Base-by-base conservation (phyloP, 495 filamentous ascomycete genomes). In the Xylaria longipes region DNA sequence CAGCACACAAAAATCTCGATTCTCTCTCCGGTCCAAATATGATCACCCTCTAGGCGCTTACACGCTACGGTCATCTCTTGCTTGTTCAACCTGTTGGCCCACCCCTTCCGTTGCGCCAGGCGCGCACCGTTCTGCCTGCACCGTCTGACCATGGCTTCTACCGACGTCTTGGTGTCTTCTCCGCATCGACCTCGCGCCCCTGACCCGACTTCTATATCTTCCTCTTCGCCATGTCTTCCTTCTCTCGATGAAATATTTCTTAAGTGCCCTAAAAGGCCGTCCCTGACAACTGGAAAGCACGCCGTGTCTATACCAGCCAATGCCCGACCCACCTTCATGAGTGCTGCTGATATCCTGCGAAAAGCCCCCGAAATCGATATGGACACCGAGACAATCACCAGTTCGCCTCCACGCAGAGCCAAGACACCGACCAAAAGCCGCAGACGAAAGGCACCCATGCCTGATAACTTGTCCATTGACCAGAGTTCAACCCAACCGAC, bases 151-250 rank as follows among this genome's bases (percentile, higher is more conserved):
- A 86, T 86, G 82, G 82, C 83, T 33, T 57, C 80, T 4, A 54
- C 74, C 39, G 74, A 82, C 15, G 29, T 80, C 25, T 72, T 82
- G n/a, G 65, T 78, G 58, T 81, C 82, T 17, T 83, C 85, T 48
- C 83, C 83, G 0, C 66, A 72, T 5, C 69, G 73, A 54, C 75
- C 75, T 72, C 35, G 71, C 33, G 69, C 65, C 3, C 70, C 78
- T 33, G 69, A 77, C 8, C 69, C 78, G 8, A 60, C 77, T 41
- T 48, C 79, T 29, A 52, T 85, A 41, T 81, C 81, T 2, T 86
- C 86, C 0, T 87, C 86, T 12, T 87, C 84, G 0, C 83, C 84
- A 11, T 81, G 79, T 29, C 72, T 87, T 1, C 85, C 85, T 14
- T 81, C 83, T 3, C 75, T 85, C 7, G 69, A 72, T 58, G 81